Percentiles rank a stretch among this genome's conserved stretches.
Conservation (phyloP, 163 green algal genomes). For the Scenedesmus sp. region DNA sequence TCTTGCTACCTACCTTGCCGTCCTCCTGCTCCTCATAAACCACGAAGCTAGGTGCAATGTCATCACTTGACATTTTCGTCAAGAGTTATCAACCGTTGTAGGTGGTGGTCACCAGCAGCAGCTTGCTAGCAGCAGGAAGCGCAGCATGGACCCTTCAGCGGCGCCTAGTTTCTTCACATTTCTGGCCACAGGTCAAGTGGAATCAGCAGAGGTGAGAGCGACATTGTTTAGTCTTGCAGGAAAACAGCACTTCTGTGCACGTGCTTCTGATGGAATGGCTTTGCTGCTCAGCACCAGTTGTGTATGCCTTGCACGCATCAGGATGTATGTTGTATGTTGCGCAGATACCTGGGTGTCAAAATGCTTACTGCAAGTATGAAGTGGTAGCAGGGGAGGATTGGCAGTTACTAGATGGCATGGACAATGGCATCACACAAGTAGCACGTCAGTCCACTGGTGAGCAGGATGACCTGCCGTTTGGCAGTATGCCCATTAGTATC, state of each 20-base stretch:
- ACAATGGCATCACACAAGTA: slow-evolving; percentile 89
- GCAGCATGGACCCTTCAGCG: slow-evolving; percentile 6
- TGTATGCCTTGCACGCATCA: not conserved
- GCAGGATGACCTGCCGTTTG: not conserved
- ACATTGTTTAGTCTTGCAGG: not conserved
- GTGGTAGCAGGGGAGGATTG: slow-evolving; percentile 88
- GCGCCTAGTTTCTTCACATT: slow-evolving; percentile 76
- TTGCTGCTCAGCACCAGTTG: not conserved
- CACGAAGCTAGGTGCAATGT: not conserved
- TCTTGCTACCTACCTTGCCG: not conserved
- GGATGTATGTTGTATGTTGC: too few species aligned
- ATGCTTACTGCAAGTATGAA: slow-evolving; percentile 86
- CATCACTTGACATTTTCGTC: too few species aligned
- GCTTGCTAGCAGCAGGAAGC: not conserved
- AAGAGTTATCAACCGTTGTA: too few species aligned
- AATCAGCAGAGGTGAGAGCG: slow-evolving; percentile 68
- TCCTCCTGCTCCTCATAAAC: not conserved
- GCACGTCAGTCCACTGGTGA: slow-evolving; percentile 66
- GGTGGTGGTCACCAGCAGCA: not conserved
- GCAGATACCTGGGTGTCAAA: slow-evolving; percentile 80
- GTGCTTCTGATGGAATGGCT: not conserved
- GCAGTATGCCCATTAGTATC: not conserved
- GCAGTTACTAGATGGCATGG: slow-evolving; percentile 81
- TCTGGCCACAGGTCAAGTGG: slow-evolving; percentile 79
- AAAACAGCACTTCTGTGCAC: not conserved